Evolutionary conservation across 305 asterid species (phyloP).

Genomic region (Fraxinus paxiana): DNA sequence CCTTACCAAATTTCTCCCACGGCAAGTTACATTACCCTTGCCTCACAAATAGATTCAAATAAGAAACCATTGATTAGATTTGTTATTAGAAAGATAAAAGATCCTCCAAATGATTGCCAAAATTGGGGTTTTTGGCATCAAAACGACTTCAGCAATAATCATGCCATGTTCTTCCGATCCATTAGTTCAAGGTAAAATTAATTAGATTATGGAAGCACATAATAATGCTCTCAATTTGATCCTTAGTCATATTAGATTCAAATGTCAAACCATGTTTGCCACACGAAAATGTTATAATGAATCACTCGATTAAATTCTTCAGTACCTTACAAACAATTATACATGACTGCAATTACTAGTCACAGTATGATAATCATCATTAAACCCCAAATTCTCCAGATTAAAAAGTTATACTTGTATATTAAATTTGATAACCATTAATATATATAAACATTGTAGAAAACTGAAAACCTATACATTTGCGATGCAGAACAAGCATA

Average conservation of each 20-base stretch:
- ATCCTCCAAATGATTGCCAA: not conserved
- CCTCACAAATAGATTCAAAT: not conserved
- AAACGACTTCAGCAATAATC: not conserved
- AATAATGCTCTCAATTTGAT: not conserved
- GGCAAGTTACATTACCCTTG: not conserved
- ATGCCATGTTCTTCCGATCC: not conserved
- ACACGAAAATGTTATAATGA: not conserved
- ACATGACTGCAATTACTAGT: not conserved
- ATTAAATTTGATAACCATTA: not conserved
- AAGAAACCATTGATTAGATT: not conserved
- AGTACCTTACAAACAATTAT: not conserved
- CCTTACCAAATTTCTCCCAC: not conserved
- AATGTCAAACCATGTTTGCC: not conserved
- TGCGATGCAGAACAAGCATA: slow-evolving; percentile 13
- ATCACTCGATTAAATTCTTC: not conserved
- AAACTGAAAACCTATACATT: not conserved
- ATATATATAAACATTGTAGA: not conserved
- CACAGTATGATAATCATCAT: not conserved
- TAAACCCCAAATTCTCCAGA: not conserved
- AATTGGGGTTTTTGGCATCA: not conserved
- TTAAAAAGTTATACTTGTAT: not conserved
- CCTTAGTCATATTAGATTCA: not conserved
- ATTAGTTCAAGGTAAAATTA: not conserved
- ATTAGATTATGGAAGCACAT: not conserved
- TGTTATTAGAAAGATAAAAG: not conserved